phyloP scores from a whole-genome alignment of 352 stramenopile species.

The Globisporangium middletonii region DNA sequence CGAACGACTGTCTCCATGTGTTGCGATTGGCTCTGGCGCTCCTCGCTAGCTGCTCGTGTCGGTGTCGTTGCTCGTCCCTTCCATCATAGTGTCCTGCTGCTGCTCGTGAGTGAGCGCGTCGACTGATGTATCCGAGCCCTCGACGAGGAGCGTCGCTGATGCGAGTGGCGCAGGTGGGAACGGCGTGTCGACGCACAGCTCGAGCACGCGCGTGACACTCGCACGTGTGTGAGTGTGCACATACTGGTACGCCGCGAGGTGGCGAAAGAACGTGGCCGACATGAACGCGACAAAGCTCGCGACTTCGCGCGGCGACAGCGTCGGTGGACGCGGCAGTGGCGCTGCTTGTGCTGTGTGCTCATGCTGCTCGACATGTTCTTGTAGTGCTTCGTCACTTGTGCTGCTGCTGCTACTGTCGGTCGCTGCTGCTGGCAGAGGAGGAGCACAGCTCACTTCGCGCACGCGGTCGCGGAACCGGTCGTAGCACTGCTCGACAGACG shows the following conservation, averaged over 20 bases:
- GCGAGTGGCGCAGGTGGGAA: constrained; percentile 31
- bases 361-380: background rate
- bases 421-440: constrained; percentile 5
- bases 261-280: constrained; percentile 59
- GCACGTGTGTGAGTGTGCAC: constrained; percentile 29
- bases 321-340: constrained; percentile 2
- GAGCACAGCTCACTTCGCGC: constrained; percentile 7
- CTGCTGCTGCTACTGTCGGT: background rate
- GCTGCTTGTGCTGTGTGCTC: background rate
- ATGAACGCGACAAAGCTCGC: constrained; percentile 61
- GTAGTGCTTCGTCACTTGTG: background rate
- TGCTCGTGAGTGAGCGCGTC: background rate
- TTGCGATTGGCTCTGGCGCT: background rate
- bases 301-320: constrained; percentile 35
- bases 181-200: constrained; percentile 43
- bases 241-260: constrained; percentile 58
- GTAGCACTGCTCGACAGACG: constrained; percentile 31
- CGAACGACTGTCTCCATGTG: background rate
- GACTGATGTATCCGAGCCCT: background rate
- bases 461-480: constrained; percentile 29
- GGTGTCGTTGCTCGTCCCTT: background rate
- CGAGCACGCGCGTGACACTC: constrained; percentile 21
- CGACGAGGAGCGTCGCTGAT: constrained; percentile 11
- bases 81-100: background rate
- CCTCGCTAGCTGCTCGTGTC: too few species aligned